A percentile compares a stretch with the other conserved stretches of the same genome.
Evolutionary conservation across 1,284 basidiomycete genomes (phyloP).

Genomic region (Trametes hirsuta): DNA sequence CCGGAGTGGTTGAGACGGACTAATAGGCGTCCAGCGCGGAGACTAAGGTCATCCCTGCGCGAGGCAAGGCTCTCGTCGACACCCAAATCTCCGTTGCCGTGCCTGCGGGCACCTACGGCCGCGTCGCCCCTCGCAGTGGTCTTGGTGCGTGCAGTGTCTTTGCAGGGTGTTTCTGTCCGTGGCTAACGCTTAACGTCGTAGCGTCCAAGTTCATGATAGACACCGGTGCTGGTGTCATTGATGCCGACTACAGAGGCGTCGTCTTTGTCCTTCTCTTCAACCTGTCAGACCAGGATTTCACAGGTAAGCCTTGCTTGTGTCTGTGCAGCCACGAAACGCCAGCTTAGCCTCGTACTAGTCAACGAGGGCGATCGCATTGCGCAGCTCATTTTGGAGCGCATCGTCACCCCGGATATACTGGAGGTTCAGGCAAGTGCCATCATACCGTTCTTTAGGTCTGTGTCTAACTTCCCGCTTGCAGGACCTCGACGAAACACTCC

Average conservation of each 20-base stretch:
- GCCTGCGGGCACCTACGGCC: constrained; percentile 91
- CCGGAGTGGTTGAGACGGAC: background rate
- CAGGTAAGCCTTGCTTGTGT: constrained; percentile 53
- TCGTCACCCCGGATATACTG: constrained; percentile 82
- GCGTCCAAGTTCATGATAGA: constrained; percentile 97
- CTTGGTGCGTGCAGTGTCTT: constrained; percentile 59
- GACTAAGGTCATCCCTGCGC: constrained; percentile 77
- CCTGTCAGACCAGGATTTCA: constrained; percentile 85
- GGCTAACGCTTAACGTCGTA: constrained; percentile 34
- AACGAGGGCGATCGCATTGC: constrained; percentile 92
- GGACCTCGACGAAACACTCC: constrained; percentile 82
- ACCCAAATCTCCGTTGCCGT: constrained; percentile 94
- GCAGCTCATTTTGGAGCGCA: constrained; percentile 92
- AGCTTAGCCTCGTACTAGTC: constrained; percentile 50
- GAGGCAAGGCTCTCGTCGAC: constrained; percentile 87
- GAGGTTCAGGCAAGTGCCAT: constrained; percentile 76
- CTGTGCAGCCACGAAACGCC: background rate
- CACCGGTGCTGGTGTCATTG: constrained; percentile 95
- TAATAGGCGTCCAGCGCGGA: constrained; percentile 61
- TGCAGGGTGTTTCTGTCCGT: constrained; percentile 28
- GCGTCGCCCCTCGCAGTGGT: constrained; percentile 93
- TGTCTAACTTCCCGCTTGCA: constrained; percentile 35
- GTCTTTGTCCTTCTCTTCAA: constrained; percentile 97
- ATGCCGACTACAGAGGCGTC: constrained; percentile 93
- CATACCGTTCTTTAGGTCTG: background rate